phyloP scores from a whole-genome alignment of 2,329 filamentous ascomycete species.

The Fusarium luffae region DNA sequence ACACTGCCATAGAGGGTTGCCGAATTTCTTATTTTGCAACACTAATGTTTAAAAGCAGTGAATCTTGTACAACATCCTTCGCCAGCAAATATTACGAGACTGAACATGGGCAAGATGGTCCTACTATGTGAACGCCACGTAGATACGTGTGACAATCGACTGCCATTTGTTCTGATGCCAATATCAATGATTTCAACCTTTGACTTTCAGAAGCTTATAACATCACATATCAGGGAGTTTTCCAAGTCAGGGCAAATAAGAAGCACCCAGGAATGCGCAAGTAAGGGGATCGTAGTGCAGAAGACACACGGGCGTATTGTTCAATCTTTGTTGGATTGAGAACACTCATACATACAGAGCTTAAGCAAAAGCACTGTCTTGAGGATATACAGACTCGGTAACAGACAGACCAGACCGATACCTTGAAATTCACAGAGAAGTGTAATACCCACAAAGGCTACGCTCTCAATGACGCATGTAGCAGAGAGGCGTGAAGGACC shows the following conservation, averaged over 20 bases:
- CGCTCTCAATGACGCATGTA: neutral
- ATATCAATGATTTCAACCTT: slow-evolving; percentile 3
- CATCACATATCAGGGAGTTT: slow-evolving; percentile 55
- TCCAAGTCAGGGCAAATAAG: slow-evolving; percentile 55
- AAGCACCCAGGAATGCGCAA: neutral
- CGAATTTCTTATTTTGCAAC: neutral
- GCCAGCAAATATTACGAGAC: neutral
- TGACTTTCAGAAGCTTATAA: slow-evolving; percentile 53
- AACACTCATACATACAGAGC: neutral
- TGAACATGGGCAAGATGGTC: neutral
- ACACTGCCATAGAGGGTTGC: neutral
- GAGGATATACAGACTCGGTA: neutral
- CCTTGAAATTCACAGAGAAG: neutral
- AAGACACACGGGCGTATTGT: neutral
- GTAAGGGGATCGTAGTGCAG: neutral
- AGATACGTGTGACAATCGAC: neutral
- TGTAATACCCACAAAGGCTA: neutral
- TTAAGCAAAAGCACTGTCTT: neutral
- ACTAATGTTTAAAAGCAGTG: neutral
- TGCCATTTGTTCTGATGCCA: neutral
- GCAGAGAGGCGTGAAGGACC: neutral
- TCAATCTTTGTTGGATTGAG: neutral
- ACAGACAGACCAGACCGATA: neutral
- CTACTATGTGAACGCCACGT: neutral
- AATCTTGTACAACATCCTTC: neutral